phyloP scores from a whole-genome alignment of 164 flowering plant genomes.

The Vitis amurensis region DNA sequence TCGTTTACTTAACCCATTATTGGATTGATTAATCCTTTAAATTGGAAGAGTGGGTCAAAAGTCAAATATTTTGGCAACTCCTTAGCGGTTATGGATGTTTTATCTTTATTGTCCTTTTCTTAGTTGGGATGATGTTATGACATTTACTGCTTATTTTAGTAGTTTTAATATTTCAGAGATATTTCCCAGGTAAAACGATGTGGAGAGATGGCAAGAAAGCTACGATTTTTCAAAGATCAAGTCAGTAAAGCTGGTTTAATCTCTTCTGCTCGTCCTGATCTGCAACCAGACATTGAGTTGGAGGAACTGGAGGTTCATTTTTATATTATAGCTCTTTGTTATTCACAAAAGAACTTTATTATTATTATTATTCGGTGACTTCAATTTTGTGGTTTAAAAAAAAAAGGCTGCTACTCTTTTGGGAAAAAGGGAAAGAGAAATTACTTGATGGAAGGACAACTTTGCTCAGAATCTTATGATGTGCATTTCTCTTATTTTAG shows the following conservation, averaged over 20 bases:
- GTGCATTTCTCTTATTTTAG: conserved; percentile 39
- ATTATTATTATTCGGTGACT: too few relatives aligned
- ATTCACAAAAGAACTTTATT: too few relatives aligned
- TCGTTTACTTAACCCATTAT: too few relatives aligned
- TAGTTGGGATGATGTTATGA: not conserved
- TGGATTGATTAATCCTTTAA: too few relatives aligned
- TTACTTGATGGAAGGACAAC: conserved; percentile 1
- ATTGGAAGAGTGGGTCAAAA: too few relatives aligned
- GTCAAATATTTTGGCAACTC: too few relatives aligned
- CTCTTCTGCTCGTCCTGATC: conserved; percentile 45
- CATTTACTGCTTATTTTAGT: not conserved
- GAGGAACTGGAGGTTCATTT: conserved; percentile 81
- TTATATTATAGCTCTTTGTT: not conserved
- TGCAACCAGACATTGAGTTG: conserved; percentile 65
- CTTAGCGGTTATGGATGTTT: too few relatives aligned
- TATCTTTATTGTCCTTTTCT: not conserved
- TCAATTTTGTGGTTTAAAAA: not conserved
- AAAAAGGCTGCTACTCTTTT: not conserved
- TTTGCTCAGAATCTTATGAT: not conserved
- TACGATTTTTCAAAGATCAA: conserved; percentile 87
- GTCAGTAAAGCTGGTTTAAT: conserved; percentile 75
- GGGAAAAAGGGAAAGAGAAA: not conserved
- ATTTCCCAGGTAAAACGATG: conserved; percentile 84
- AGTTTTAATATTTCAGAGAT: conserved; percentile 17
- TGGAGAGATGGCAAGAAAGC: conserved; percentile 95